phyloP scores from a whole-genome alignment of 2,329 filamentous ascomycete species.

The Parastagonospora avenae region DNA sequence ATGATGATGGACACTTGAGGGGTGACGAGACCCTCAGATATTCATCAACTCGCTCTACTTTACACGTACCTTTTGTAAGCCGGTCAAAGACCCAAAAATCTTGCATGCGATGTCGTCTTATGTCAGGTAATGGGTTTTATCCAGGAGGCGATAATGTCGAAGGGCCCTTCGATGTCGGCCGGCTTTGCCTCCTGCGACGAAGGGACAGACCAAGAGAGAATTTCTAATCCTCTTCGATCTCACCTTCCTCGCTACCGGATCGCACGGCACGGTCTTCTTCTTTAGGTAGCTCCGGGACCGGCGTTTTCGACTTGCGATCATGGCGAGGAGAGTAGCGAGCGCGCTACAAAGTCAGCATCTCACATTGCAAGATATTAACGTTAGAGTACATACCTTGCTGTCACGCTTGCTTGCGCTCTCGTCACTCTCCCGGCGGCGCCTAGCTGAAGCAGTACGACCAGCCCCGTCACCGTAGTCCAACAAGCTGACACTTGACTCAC shows the following conservation, averaged over 20 bases:
- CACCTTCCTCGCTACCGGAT: constrained; percentile 94
- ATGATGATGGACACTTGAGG: too few relatives aligned
- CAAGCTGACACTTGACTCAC: constrained; percentile 76
- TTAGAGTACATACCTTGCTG: constrained; percentile 46
- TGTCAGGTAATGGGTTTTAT: too few relatives aligned
- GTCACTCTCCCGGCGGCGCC: constrained; percentile 78
- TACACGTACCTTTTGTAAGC: too few relatives aligned
- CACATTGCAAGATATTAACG: neutral
- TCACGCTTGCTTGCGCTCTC: constrained; percentile 51
- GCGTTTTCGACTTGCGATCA: constrained; percentile 65
- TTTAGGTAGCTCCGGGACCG: constrained; percentile 47
- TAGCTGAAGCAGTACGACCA: constrained; percentile 59
- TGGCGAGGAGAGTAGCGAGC: constrained; percentile 59
- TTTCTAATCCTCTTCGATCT: constrained; percentile 79
- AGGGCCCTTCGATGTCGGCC: neutral
- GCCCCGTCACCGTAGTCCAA: constrained; percentile 81
- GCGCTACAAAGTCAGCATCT: constrained; percentile 29
- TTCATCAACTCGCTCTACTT: too few relatives aligned
- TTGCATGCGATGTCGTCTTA: too few relatives aligned
- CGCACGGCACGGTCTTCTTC: constrained; percentile 70
- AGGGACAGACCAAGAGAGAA: constrained; percentile 5
- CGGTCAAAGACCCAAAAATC: too few relatives aligned
- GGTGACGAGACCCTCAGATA: too few relatives aligned
- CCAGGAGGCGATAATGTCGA: too few relatives aligned
- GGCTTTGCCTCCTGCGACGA: neutral